Conservation (phyloP, 106 monocot species). For the Xerophyta viscosa region DNA sequence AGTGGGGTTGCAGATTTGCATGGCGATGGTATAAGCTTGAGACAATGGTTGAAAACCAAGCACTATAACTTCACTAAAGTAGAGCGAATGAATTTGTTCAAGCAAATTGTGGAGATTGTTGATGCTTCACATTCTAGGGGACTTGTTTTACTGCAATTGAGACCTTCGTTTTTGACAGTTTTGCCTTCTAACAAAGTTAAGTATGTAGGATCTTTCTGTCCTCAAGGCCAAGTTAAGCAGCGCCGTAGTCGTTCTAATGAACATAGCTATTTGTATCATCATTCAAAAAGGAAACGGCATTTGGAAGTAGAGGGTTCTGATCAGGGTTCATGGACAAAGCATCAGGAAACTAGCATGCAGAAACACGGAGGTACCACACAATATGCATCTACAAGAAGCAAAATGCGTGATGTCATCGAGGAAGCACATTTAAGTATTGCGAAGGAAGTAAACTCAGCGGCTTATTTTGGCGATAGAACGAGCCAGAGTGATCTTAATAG, state of each 20-base stretch:
- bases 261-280: constrained; percentile 12
- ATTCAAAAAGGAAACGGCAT: constrained; percentile 44
- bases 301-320: constrained; percentile 19
- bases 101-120: constrained; percentile 70
- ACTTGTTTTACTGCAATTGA: constrained; percentile 38
- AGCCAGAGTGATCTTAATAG: constrained; percentile 7
- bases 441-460: constrained; percentile 10
- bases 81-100: constrained; percentile 66
- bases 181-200: constrained; percentile 45
- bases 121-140: constrained; percentile 61
- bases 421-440: constrained; percentile 12
- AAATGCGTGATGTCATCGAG: constrained; percentile 11
- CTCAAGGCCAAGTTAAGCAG: constrained; percentile 12
- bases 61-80: constrained; percentile 29
- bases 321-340: constrained; percentile 16
- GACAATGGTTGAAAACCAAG: constrained; percentile 42
- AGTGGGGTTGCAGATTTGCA: background rate
- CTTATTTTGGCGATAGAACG: constrained; percentile 9
- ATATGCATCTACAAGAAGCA: constrained; percentile 9
- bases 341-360: constrained; percentile 24
- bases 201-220: constrained; percentile 53
- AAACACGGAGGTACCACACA: constrained; percentile 1
- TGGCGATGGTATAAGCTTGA: constrained; percentile 40
- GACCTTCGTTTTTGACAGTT: constrained; percentile 60
- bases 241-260: constrained; percentile 9